Percentiles rank a stretch among this genome's conserved stretches.
phyloP scores from a whole-genome alignment of 768 basidiomycete species.

The Hygrophorus pudorinus region DNA sequence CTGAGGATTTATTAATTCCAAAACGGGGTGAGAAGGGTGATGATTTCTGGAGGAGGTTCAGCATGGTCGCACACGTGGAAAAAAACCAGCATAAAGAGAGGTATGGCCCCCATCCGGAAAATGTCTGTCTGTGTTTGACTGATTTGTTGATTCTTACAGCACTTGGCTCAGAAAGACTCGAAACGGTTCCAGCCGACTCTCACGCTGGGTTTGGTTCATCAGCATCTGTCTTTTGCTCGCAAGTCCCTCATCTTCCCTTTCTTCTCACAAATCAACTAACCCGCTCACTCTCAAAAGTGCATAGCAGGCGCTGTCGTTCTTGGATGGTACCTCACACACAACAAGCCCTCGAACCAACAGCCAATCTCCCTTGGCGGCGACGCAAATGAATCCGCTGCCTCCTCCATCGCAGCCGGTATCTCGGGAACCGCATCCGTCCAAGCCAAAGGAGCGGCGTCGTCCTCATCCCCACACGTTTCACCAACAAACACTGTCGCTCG shows the following conservation, averaged over 20 bases:
- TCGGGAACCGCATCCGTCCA: conserved; percentile 14
- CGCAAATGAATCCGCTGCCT: conserved; percentile 30
- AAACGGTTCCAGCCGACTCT: conserved; percentile 37
- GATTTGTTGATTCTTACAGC: conserved; percentile 21
- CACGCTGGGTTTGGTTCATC: conserved; percentile 62
- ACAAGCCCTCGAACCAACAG: conserved; percentile 32
- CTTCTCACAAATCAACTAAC: not conserved
- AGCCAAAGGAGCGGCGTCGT: conserved; percentile 9
- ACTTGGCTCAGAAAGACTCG: conserved; percentile 63
- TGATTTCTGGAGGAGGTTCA: conserved; percentile 82
- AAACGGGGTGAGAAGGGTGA: conserved; percentile 65
- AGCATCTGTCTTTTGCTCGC: conserved; percentile 51
- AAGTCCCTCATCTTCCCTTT: conserved; percentile 13
- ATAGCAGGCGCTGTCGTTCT: conserved; percentile 49
- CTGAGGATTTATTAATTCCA: conserved; percentile 59
- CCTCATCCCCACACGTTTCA: conserved; percentile 32
- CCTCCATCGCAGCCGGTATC: conserved; percentile 12
- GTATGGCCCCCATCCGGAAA: not conserved
- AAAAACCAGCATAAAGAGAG: conserved; percentile 31
- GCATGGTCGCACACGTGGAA: conserved; percentile 70
- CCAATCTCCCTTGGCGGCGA: conserved; percentile 62
- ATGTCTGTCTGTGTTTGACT: not conserved
- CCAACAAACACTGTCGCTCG: conserved; percentile 53
- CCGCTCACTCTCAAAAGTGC: conserved; percentile 21
- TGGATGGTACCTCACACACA: conserved; percentile 50